phyloP scores from a whole-genome alignment of 352 stramenopile species.

The Phytophthora constricta region DNA sequence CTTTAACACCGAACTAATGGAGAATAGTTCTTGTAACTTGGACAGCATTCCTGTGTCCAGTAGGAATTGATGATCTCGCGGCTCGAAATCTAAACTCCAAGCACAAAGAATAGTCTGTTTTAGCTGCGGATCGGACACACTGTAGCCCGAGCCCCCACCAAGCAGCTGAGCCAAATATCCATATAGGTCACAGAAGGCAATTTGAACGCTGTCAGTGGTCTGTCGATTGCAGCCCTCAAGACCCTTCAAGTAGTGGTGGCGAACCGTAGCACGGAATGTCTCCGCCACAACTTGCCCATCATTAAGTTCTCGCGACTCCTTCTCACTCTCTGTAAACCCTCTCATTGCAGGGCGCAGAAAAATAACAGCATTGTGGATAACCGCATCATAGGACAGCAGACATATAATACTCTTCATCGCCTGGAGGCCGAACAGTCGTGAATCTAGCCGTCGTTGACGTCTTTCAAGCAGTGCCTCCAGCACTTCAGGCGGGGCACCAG shows the following conservation, averaged over 20 bases:
- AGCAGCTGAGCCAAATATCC: conserved; percentile 67
- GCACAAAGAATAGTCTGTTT: conserved; percentile 84
- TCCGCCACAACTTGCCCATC: conserved; percentile 79
- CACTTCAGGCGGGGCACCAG: conserved; percentile 82
- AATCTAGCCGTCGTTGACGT: conserved; percentile 75
- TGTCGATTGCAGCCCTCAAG: conserved; percentile 82
- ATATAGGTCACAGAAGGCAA: conserved; percentile 83
- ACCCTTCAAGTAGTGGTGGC: conserved; percentile 89
- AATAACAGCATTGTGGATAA: conserved; percentile 76
- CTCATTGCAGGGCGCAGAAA: conserved; percentile 86
- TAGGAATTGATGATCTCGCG: conserved; percentile 81
- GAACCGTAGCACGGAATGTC: conserved; percentile 84
- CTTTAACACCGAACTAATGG: conserved; percentile 57
- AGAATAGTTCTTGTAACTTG: conserved; percentile 79
- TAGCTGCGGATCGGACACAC: conserved; percentile 55
- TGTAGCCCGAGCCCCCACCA: conserved; percentile 33
- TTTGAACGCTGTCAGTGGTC: conserved; percentile 62
- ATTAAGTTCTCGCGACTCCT: conserved; percentile 79
- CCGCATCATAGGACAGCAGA: conserved; percentile 77
- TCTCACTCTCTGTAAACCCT: conserved; percentile 87
- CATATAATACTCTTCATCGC: conserved; percentile 82
- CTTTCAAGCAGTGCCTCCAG: conserved; percentile 74
- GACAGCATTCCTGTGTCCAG: conserved; percentile 81
- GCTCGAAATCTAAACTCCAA: conserved; percentile 87
- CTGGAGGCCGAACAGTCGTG: conserved; percentile 78